Evolutionary conservation across 176 grass and related monocot genomes (phyloP), one percentile per base, ranked within the genome.

Genomic region (Aegilops sharonensis): DNA sequence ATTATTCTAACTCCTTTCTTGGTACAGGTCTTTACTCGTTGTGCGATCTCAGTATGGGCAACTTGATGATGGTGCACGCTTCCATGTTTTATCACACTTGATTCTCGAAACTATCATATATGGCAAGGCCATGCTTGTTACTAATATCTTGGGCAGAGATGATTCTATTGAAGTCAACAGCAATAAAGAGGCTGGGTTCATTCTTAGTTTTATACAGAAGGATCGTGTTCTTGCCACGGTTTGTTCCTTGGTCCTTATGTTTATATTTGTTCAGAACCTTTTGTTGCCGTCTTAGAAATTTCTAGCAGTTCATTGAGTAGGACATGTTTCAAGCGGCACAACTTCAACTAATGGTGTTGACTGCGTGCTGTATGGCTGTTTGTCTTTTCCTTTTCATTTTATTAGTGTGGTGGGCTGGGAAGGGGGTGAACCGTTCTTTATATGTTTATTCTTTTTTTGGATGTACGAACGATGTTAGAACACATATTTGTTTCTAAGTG

Each of bases 101-200:
- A 91, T 98, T 91, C 88, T 98, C 78, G 96, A 98, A 89, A 94
- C 85, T 83, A 90, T 98, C 79, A 95, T 89, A 74, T 93, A 82
- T 85, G 96, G 93, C 6, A 98, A 95, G 87, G 88, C 88, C 70
- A 88, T 98, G 88, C 86, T 98, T 85, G 92, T 87, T 25, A 88
- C 88, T 83, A 94, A 83, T 92, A 94, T 95, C 25, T 78, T 89
- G 66, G 92, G 84, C 63, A 84, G 89, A 87, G 94, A 91, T 84
- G 93, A 95, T 89, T 89, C 86, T 61, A 89, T 88, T 20, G 81
- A 87, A 78, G 66, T 80, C 84, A 95, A 89, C 84, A 95, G 62
- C 86, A 92, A 90, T 75, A 94, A 86, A 78, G 96, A 95, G 81
- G 86, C 84, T 90, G 92, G 93, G 71, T 98, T 92, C 67, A 89